These are phyloP conservation scores for Plantago rigida DNA, from an alignment of 305 asterid species.

Conservation along the genomic window DNA sequence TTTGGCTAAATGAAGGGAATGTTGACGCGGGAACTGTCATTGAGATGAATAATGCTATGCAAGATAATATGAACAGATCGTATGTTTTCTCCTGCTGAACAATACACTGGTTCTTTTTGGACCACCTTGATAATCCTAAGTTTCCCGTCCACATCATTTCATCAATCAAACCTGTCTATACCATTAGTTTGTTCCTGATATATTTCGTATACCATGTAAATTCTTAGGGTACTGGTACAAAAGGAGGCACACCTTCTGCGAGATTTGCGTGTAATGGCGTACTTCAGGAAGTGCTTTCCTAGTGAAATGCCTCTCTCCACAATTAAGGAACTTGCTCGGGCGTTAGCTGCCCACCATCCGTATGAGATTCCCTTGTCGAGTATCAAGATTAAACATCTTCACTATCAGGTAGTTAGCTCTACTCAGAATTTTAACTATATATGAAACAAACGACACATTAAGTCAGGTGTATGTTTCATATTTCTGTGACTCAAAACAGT, in stretches of 20 bases:
- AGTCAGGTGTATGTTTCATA: background rate
- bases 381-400: slow-evolving; percentile 64
- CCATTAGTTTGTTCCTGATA: slow-evolving; percentile 14
- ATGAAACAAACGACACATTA: too few species aligned
- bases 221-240: slow-evolving; percentile 48
- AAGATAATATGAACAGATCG: slow-evolving; percentile 65
- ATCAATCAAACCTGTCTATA: background rate
- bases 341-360: slow-evolving; percentile 75
- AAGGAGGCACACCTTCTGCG: slow-evolving; percentile 60
- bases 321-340: slow-evolving; percentile 73
- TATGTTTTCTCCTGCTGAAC: slow-evolving; percentile 32
- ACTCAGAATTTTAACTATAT: slow-evolving; percentile 4
- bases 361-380: slow-evolving; percentile 59
- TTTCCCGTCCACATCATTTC: slow-evolving; percentile 1
- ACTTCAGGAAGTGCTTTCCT: slow-evolving; percentile 83
- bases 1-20: slow-evolving; percentile 60
- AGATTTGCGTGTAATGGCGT: slow-evolving; percentile 66
- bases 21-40: slow-evolving; percentile 35
- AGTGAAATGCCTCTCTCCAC: slow-evolving; percentile 48
- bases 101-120: background rate
- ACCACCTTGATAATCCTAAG: background rate
- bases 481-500: background rate
- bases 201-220: slow-evolving; percentile 18
- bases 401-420: slow-evolving; percentile 60
- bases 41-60: slow-evolving; percentile 69